Conservation (phyloP, 2,329 filamentous ascomycete genomes). For the Cladophialophora chaetospira region DNA sequence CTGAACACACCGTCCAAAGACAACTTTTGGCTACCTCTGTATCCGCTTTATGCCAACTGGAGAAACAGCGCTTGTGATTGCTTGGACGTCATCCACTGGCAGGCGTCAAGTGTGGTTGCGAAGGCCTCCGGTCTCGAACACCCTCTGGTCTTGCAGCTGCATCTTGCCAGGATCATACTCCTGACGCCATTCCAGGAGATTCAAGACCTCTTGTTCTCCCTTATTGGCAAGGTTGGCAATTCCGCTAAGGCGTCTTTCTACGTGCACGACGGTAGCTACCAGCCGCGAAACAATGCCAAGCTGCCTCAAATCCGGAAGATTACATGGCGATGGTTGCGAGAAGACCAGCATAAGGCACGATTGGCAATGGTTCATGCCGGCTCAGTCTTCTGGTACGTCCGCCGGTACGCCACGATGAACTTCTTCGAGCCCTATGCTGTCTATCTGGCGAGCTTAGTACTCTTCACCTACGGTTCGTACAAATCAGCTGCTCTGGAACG, state of each 20-base stretch:
- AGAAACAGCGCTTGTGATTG: slow-evolving; percentile 48
- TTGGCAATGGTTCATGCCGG: slow-evolving; percentile 58
- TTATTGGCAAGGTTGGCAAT: slow-evolving; percentile 28
- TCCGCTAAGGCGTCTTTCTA: slow-evolving; percentile 29
- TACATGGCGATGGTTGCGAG: slow-evolving; percentile 52
- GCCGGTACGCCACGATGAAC: slow-evolving; percentile 51
- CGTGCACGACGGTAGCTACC: slow-evolving; percentile 31
- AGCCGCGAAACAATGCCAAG: slow-evolving; percentile 27
- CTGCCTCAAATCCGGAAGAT: slow-evolving; percentile 37
- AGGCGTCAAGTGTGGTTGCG: slow-evolving; percentile 56
- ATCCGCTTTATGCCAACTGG: slow-evolving; percentile 51
- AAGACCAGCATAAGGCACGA: slow-evolving; percentile 60
- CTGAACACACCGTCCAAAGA: slow-evolving; percentile 39
- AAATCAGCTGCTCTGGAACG: slow-evolving; percentile 28
- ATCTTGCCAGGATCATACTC: slow-evolving; percentile 56
- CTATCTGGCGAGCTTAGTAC: slow-evolving; percentile 49
- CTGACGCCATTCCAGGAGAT: slow-evolving; percentile 54
- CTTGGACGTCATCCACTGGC: slow-evolving; percentile 61
- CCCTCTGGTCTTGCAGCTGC: slow-evolving; percentile 58
- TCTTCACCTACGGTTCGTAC: slow-evolving; percentile 52
- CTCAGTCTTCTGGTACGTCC: slow-evolving; percentile 55
- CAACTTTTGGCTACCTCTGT: slow-evolving; percentile 51
- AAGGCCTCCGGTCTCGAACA: slow-evolving; percentile 55
- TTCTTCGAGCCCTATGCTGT: slow-evolving; percentile 52
- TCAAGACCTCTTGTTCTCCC: slow-evolving; percentile 35